Evolutionary conservation across 139 green algal species (phyloP).

Genomic region (Edaphochlamys debaryana): DNA sequence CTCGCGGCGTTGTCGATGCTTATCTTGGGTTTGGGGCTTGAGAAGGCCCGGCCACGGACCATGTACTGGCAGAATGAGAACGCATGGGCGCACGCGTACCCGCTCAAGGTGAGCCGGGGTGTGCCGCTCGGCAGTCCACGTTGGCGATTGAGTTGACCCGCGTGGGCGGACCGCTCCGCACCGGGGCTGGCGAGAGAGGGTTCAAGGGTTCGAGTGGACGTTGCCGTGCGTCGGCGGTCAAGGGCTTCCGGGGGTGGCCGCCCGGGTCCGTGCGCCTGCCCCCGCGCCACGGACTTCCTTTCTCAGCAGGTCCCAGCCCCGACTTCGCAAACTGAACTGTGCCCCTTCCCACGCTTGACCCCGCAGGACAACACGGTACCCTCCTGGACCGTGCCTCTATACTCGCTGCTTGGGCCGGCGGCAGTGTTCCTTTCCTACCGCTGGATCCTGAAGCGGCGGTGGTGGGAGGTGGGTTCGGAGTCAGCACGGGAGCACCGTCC

Average conservation of each 20-base stretch:
- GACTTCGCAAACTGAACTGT: neutral
- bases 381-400: constrained; percentile 54
- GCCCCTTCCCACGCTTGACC: neutral
- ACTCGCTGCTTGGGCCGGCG: constrained; percentile 29
- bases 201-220: too few relatives aligned
- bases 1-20: neutral
- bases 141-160: too few relatives aligned
- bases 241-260: too few relatives aligned
- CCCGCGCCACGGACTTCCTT: too few relatives aligned
- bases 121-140: too few relatives aligned
- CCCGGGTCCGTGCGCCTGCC: too few relatives aligned
- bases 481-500: too few relatives aligned
- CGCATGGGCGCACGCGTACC: neutral
- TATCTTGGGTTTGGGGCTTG: neutral
- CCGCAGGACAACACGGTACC: constrained; percentile 57
- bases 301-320: too few relatives aligned
- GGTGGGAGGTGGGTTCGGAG: neutral
- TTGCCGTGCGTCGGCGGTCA: too few relatives aligned
- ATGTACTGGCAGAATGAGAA: too few relatives aligned
- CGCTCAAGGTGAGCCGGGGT: constrained; percentile 14
- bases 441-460: neutral
- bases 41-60: neutral
- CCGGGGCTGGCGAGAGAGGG: too few relatives aligned
- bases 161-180: too few relatives aligned
- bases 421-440: constrained; percentile 30